phyloP scores from a whole-genome alignment of 345 rosid genomes.

The Salix suchowensis region DNA sequence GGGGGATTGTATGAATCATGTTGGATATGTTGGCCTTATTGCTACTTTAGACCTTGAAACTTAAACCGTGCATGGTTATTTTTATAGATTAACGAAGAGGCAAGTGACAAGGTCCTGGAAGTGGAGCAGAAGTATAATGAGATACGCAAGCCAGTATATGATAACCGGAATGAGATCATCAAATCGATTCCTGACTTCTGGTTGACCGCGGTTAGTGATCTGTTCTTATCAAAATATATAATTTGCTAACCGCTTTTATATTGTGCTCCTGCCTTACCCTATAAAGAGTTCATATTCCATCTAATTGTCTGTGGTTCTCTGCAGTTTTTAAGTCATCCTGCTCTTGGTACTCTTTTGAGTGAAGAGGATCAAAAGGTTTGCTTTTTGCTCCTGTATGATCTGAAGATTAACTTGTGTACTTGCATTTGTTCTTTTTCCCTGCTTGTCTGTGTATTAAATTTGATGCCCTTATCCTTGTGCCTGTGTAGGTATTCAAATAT shows the following conservation, averaged over 20 bases:
- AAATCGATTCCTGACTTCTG: constrained; percentile 84
- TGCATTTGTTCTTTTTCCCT: neutral
- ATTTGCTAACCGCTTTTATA: neutral
- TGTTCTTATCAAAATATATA: neutral
- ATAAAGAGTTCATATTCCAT: neutral
- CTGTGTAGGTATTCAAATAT: constrained; percentile 60
- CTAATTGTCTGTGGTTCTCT: constrained; percentile 3
- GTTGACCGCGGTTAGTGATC: constrained; percentile 76
- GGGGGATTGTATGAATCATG: neutral
- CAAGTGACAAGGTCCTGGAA: constrained; percentile 83
- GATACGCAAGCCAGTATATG: constrained; percentile 81
- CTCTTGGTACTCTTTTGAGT: constrained; percentile 65
- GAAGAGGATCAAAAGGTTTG: constrained; percentile 94
- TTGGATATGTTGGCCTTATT: neutral
- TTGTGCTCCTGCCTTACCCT: neutral
- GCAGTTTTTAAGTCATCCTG: constrained; percentile 90
- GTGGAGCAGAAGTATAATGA: constrained; percentile 86
- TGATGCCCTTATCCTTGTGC: neutral
- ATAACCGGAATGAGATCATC: constrained; percentile 68
- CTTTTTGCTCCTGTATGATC: neutral
- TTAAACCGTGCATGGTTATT: neutral
- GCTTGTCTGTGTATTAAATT: neutral
- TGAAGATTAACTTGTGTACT: neutral
- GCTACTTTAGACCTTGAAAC: neutral
- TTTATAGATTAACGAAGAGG: constrained; percentile 82